Evolutionary conservation across 345 rosid genomes (phyloP).

Genomic region (Eucalyptus cloeziana): DNA sequence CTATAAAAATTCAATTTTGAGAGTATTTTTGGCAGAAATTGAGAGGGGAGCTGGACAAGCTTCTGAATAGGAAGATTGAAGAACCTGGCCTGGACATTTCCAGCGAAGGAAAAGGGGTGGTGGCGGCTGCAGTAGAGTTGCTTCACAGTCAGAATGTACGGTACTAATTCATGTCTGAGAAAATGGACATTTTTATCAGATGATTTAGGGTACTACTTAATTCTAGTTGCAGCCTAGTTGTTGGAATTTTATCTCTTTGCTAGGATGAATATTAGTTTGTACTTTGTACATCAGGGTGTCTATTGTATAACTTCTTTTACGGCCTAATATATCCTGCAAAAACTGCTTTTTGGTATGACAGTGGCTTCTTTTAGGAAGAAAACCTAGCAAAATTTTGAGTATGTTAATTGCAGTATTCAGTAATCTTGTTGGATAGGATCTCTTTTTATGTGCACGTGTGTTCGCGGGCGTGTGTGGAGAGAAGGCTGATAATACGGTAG

Average conservation of each 20-base stretch:
- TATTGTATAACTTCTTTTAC: not conserved
- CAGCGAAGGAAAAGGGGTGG: constrained; percentile 78
- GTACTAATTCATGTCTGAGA: not conserved
- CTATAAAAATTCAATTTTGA: not conserved
- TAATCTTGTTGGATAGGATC: not conserved
- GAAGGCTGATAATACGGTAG: not conserved
- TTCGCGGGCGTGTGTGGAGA: fast-evolving
- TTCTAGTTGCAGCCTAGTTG: not conserved
- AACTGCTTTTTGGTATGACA: not conserved
- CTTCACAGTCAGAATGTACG: constrained; percentile 40
- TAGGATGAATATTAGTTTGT: not conserved
- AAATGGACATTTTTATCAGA: not conserved
- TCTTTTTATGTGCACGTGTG: not conserved
- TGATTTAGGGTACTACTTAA: not conserved
- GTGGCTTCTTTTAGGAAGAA: not conserved
- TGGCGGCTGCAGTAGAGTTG: constrained; percentile 75
- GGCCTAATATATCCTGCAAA: not conserved
- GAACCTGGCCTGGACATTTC: constrained; percentile 77
- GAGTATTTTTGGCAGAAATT: constrained; percentile 35
- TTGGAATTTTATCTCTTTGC: not conserved
- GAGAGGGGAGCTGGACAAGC: constrained; percentile 73
- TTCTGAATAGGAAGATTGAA: constrained; percentile 70
- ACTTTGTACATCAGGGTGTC: not conserved
- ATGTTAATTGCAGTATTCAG: not conserved
- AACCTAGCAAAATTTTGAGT: not conserved